phyloP scores from a whole-genome alignment of 306 rosid species.

The Cicer arietinum region DNA sequence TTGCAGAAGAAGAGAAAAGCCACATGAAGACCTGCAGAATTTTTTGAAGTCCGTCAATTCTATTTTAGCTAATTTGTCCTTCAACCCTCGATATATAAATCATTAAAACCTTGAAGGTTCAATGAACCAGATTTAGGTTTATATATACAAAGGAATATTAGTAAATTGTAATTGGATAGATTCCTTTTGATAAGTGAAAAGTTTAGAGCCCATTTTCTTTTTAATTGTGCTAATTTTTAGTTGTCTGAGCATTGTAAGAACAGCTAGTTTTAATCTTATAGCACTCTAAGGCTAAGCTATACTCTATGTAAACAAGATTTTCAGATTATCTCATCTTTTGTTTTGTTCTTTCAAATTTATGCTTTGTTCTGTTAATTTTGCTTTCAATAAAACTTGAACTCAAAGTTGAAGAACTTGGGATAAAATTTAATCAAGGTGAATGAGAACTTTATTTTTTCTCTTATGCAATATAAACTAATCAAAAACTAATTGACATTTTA shows the following conservation, averaged over 20 bases:
- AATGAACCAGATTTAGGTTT: conserved; percentile 47
- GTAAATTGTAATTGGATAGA: conserved; percentile 58
- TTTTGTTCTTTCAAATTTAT: background rate
- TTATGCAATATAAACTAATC: background rate
- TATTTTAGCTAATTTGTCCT: conserved; percentile 23
- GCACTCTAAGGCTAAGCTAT: conserved; percentile 29
- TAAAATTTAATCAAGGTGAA: background rate
- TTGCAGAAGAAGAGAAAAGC: conserved; percentile 82
- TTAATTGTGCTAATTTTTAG: conserved; percentile 18
- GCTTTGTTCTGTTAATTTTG: background rate
- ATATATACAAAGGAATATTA: conserved; percentile 42
- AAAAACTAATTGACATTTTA: background rate
- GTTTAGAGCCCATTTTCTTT: conserved; percentile 28
- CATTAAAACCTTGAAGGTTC: conserved; percentile 42
- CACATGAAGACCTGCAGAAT: conserved; percentile 53
- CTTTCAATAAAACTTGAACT: background rate
- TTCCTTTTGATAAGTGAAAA: conserved; percentile 30
- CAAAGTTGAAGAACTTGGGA: background rate
- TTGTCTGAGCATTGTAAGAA: conserved; percentile 30
- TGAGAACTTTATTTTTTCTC: background rate
- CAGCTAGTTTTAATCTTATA: conserved; percentile 22
- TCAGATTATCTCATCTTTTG: conserved; percentile 8
- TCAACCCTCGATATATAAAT: conserved; percentile 20
- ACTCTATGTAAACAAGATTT: conserved; percentile 35
- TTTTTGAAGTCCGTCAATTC: conserved; percentile 53